Conservation (phyloP, 805 yeast species). For the Zygoascus bituminiphila region DNA sequence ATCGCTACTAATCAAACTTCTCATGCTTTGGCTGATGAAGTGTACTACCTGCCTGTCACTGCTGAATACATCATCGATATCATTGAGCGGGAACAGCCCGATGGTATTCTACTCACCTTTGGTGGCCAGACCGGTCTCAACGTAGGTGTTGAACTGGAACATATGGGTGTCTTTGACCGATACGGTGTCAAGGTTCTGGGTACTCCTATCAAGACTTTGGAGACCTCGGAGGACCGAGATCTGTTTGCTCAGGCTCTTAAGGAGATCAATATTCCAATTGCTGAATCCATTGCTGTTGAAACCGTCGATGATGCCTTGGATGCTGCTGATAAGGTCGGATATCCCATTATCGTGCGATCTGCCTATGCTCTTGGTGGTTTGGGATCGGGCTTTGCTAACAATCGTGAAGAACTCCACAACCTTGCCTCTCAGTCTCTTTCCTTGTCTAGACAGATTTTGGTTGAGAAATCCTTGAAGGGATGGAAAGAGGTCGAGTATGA, state of each 20-base stretch:
- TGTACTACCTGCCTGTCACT: slow-evolving; percentile 92
- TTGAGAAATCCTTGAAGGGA: slow-evolving; percentile 94
- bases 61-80: slow-evolving; percentile 93
- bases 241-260: slow-evolving; percentile 90
- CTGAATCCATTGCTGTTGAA: slow-evolving; percentile 92
- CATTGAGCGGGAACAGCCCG: slow-evolving; percentile 93
- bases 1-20: slow-evolving; percentile 97
- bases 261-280: slow-evolving; percentile 92
- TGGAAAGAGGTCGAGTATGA: slow-evolving; percentile 99
- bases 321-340: slow-evolving; percentile 86
- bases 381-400: slow-evolving; percentile 93
- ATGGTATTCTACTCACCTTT: slow-evolving; percentile 89
- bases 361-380: slow-evolving; percentile 97
- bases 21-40: slow-evolving; percentile 89
- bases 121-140: slow-evolving; percentile 98
- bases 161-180: slow-evolving; percentile 87
- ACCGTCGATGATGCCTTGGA: slow-evolving; percentile 83
- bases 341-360: slow-evolving; percentile 94
- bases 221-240: slow-evolving; percentile 96
- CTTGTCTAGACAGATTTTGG: slow-evolving; percentile 88
- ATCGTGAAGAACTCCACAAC: slow-evolving; percentile 73
- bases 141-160: slow-evolving; percentile 90
- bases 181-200: slow-evolving; percentile 93
- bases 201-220: slow-evolving; percentile 92
- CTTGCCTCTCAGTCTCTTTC: slow-evolving; percentile 84